phyloP scores from a whole-genome alignment of 129 eudicot species.

The Ambrosia trifida region DNA sequence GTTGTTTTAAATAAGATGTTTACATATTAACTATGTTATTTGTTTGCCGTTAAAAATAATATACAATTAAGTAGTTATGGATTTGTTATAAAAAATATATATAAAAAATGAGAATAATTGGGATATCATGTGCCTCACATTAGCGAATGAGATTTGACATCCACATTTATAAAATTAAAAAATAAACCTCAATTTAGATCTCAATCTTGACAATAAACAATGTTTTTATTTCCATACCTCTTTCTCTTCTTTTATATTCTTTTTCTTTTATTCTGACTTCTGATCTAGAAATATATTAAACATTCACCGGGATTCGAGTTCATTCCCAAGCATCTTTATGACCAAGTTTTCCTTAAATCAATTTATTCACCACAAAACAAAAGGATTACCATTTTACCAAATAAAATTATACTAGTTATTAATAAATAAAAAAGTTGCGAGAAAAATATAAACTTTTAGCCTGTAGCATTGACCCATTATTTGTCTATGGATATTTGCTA shows the following conservation, averaged over 20 bases:
- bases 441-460: background rate
- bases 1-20: too few species aligned
- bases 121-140: slow-evolving; percentile 37
- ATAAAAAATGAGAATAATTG: background rate
- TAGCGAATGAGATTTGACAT: slow-evolving; percentile 30
- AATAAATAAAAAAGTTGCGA: too few species aligned
- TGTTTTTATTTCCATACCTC: slow-evolving; percentile 21
- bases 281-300: background rate
- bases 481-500: background rate
- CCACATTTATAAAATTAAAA: background rate
- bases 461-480: background rate
- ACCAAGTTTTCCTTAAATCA: slow-evolving; percentile 4
- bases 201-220: slow-evolving; percentile 35
- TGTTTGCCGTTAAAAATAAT: too few species aligned
- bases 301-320: slow-evolving; percentile 29
- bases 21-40: too few species aligned
- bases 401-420: too few species aligned
- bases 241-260: slow-evolving; percentile 3
- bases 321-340: slow-evolving; percentile 24
- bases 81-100: background rate
- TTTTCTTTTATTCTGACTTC: slow-evolving; percentile 12
- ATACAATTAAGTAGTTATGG: too few species aligned
- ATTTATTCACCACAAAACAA: background rate
- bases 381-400: too few species aligned
- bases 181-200: slow-evolving; percentile 38